phyloP scores from a whole-genome alignment of 225 moss, liverwort and hornwort species.

The Rhytidiadelphus loreus region DNA sequence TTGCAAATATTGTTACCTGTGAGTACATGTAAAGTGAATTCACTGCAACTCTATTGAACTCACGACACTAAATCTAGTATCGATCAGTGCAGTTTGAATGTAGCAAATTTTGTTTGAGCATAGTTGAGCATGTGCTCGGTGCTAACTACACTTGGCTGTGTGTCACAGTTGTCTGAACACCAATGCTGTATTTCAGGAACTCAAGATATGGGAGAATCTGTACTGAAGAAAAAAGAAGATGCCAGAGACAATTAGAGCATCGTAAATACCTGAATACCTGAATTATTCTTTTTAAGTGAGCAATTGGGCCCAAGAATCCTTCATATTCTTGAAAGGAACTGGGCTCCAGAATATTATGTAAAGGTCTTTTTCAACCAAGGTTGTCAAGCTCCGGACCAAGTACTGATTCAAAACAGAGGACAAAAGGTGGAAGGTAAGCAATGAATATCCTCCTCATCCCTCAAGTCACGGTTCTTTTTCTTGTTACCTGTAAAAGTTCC shows the following conservation, averaged over 20 bases:
- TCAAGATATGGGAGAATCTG: not conserved
- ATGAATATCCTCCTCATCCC: not conserved
- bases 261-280: not conserved
- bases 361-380: not conserved
- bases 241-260: not conserved
- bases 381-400: not conserved
- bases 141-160: too few species aligned
- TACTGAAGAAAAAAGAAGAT: not conserved
- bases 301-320: not conserved
- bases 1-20: not conserved
- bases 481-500: not conserved
- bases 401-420: not conserved
- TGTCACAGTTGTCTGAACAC: not conserved
- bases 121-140: too few species aligned
- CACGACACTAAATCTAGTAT: not conserved
- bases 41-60: not conserved
- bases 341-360: not conserved
- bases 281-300: not conserved
- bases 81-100: not conserved
- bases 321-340: not conserved
- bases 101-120: not conserved
- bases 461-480: not conserved
- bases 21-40: not conserved
- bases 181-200: not conserved
- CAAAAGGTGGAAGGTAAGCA: not conserved